phyloP scores from a whole-genome alignment of 306 rosid genomes.

The Acmispon strigosus region DNA sequence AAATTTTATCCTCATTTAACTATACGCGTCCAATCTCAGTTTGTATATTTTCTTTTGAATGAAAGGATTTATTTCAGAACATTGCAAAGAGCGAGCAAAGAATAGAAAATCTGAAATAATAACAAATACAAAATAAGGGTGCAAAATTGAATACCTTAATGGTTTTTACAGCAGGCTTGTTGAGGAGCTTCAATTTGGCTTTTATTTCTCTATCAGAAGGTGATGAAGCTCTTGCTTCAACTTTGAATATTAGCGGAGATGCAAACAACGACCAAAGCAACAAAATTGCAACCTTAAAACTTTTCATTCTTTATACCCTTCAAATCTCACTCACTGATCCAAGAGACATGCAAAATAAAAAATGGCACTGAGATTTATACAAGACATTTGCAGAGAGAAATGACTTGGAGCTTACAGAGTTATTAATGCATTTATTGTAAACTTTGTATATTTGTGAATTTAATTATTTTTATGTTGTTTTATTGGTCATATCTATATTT shows the following conservation, averaged over 20 bases:
- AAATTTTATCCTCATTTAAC: too few species aligned
- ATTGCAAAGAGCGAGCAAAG: too few species aligned
- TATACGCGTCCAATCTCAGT: too few species aligned
- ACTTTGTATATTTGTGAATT: neutral
- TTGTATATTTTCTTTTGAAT: too few species aligned
- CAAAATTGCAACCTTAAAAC: neutral
- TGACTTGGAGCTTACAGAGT: neutral
- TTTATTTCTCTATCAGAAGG: constrained; percentile 13
- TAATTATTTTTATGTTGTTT: too few species aligned
- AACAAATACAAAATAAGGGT: too few species aligned
- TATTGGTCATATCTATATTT: too few species aligned
- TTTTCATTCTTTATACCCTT: constrained; percentile 10
- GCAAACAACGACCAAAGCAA: constrained; percentile 13
- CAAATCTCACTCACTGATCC: neutral
- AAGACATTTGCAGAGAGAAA: neutral
- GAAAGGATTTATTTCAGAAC: too few species aligned
- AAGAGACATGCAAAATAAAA: neutral
- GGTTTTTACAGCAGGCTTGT: constrained; percentile 41
- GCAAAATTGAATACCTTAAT: constrained; percentile 28
- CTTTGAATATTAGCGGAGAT: neutral
- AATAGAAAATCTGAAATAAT: too few species aligned
- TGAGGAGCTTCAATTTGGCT: constrained; percentile 39
- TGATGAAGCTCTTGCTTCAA: neutral
- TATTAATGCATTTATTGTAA: neutral
- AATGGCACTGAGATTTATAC: neutral